Base-by-base conservation (phyloP, 2,329 filamentous ascomycete species). In the Cercospora sp. region DNA sequence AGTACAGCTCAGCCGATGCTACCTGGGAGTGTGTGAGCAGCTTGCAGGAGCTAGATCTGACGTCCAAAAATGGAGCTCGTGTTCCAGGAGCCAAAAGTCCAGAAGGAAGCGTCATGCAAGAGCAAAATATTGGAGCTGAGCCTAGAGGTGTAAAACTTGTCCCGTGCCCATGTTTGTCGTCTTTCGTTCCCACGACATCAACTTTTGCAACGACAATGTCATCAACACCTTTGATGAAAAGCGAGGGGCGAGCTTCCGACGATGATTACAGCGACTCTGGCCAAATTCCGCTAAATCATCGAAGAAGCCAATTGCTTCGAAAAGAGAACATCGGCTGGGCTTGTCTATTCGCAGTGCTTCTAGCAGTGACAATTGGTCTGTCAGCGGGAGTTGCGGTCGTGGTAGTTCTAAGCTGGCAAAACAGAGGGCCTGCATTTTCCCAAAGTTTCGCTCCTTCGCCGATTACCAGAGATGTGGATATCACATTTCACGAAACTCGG, bases 401-500 rank as follows among this genome's bases (percentile, higher is more conserved):
- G 12, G 62, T 71, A 3, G 63, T 71, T 7, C 53, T 66, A 21
- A 59, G 66, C 51, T 70, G 68, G 55, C 61, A 63, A 37, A 55
- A 55, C 5, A 51, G 43, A 37, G 40, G 58, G 13, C 40, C 53
- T 45, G n/a, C 26, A 8, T 34, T 59, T 13, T 16, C 30, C 24
- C 28, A 63, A 9, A 49, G 21, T 10, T 65, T 66, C 21, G 55
- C 37, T 9, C 64, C 69, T 10, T 73, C 71, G 7, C 71, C 71
- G 10, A 49, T 73, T 2, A 70, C 69, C 13, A 49, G 66, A 65
- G 71, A 73, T 37, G 12, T 73, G 18, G 69, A 70, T 3, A 64
- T 73, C 30, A 60, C 57, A 4, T 73, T 71, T 58, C 69, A 72
- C 30, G 64, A 61, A 5, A 65, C 68, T 55, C 71, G 71, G 1